These are phyloP conservation scores for Melanogaster broomeanus DNA, from an alignment of 768 basidiomycete genomes.

Conservation along the genomic window DNA sequence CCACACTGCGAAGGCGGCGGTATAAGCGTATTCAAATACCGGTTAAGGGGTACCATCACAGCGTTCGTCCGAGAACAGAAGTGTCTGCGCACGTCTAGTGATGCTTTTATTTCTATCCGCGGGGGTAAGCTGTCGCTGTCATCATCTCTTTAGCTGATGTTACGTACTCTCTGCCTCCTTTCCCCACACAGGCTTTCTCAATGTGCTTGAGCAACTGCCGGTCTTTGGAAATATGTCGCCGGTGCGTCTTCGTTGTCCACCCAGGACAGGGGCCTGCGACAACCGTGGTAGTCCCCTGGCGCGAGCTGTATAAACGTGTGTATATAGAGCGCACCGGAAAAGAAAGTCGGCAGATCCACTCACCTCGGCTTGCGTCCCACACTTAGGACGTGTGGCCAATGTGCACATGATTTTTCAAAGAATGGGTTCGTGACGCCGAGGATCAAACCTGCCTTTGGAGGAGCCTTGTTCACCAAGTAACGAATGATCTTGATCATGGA, in stretches of 20 bases:
- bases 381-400: slow-evolving; percentile 86
- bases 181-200: slow-evolving; percentile 58
- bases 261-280: slow-evolving; percentile 60
- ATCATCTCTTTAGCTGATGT: background rate
- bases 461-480: slow-evolving; percentile 76
- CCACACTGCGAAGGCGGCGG: slow-evolving; percentile 58
- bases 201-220: slow-evolving; percentile 68
- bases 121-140: background rate
- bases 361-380: slow-evolving; percentile 55
- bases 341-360: slow-evolving; percentile 16
- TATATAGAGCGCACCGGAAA: background rate
- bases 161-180: slow-evolving; percentile 54
- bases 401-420: slow-evolving; percentile 73
- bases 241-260: slow-evolving; percentile 79
- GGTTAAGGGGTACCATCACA: slow-evolving; percentile 84
- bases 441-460: slow-evolving; percentile 75
- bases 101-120: slow-evolving; percentile 57
- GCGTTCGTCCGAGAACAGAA: slow-evolving; percentile 85
- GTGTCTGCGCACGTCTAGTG: slow-evolving; percentile 70
- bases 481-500: slow-evolving; percentile 87
- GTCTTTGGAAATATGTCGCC: slow-evolving; percentile 86
- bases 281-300: slow-evolving; percentile 3
- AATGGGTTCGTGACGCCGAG: slow-evolving; percentile 90
- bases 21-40: slow-evolving; percentile 88
- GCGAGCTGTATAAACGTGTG: slow-evolving; percentile 1